phyloP scores from a whole-genome alignment of 1,139 yeast species.

The Lodderomyces parapsilosis region DNA sequence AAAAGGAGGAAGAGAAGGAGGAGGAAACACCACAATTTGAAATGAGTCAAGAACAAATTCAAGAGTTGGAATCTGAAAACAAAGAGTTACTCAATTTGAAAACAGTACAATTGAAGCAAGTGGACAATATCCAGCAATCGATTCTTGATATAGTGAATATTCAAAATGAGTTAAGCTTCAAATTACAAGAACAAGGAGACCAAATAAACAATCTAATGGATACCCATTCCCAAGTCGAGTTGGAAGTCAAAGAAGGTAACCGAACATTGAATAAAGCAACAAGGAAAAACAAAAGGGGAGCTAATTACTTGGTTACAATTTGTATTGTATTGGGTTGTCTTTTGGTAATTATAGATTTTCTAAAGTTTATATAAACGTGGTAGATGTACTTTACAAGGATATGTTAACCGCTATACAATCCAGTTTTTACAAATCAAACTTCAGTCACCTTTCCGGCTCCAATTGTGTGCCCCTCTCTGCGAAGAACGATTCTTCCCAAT shows the following conservation, averaged over 20 bases:
- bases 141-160: constrained; percentile 77
- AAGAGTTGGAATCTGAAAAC: constrained; percentile 71
- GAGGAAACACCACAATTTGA: constrained; percentile 19
- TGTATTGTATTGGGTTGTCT: constrained; percentile 64
- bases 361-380: constrained; percentile 28
- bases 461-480: constrained; percentile 82
- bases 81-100: constrained; percentile 60
- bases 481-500: constrained; percentile 77
- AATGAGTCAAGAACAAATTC: constrained; percentile 55
- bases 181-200: constrained; percentile 73
- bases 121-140: constrained; percentile 69
- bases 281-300: constrained; percentile 65
- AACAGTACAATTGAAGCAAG: constrained; percentile 65
- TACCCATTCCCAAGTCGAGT: constrained; percentile 67
- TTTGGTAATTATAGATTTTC: constrained; percentile 61
- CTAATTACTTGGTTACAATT: constrained; percentile 60
- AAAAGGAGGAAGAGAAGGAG: constrained; percentile 8
- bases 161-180: constrained; percentile 75
- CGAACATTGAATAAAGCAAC: constrained; percentile 71
- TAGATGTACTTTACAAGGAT: neutral
- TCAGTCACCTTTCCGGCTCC: constrained; percentile 75
- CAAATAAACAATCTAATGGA: constrained; percentile 66
- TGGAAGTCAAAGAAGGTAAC: constrained; percentile 75
- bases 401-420: too few species aligned
- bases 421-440: constrained; percentile 4